Evolutionary conservation across 768 basidiomycete species (phyloP).

Genomic region (Trametes cinnabarina): DNA sequence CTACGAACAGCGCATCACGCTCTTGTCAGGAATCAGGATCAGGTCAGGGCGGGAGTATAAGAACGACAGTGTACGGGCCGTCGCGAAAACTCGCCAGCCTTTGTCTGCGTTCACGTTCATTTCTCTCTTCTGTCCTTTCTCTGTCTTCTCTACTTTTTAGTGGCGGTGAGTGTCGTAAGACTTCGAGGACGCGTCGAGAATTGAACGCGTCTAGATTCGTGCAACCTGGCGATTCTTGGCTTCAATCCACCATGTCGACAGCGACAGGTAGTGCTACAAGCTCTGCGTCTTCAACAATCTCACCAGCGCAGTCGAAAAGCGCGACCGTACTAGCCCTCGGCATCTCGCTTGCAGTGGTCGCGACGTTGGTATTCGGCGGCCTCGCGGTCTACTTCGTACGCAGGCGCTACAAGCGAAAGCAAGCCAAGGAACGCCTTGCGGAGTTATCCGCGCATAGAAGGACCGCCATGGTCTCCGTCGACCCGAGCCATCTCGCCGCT

Average conservation of each 20-base stretch:
- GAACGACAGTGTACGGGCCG: background rate
- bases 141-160: background rate
- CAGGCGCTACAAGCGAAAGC: conserved; percentile 4
- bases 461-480: conserved; percentile 17
- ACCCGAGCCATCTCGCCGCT: conserved; percentile 16
- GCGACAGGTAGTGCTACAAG: background rate
- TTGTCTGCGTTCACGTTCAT: conserved; percentile 4
- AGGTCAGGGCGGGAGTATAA: conserved; percentile 1
- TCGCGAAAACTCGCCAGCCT: conserved; percentile 6
- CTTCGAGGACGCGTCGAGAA: background rate
- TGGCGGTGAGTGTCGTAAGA: background rate
- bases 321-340: conserved; percentile 14
- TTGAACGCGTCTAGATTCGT: background rate
- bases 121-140: background rate
- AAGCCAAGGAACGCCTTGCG: background rate
- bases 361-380: conserved; percentile 8
- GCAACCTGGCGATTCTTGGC: conserved; percentile 3
- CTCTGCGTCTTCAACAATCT: background rate
- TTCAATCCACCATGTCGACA: conserved; percentile 8
- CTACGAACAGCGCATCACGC: conserved; percentile 15
- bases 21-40: background rate
- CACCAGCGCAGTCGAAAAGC: conserved; percentile 3
- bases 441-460: conserved; percentile 12
- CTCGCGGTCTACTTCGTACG: conserved; percentile 15
- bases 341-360: conserved; percentile 18